Evolutionary conservation across 2,329 filamentous ascomycete species (phyloP), one percentile per base, ranked within the genome.

Genomic region (Gnomoniopsis smithogilvyi): DNA sequence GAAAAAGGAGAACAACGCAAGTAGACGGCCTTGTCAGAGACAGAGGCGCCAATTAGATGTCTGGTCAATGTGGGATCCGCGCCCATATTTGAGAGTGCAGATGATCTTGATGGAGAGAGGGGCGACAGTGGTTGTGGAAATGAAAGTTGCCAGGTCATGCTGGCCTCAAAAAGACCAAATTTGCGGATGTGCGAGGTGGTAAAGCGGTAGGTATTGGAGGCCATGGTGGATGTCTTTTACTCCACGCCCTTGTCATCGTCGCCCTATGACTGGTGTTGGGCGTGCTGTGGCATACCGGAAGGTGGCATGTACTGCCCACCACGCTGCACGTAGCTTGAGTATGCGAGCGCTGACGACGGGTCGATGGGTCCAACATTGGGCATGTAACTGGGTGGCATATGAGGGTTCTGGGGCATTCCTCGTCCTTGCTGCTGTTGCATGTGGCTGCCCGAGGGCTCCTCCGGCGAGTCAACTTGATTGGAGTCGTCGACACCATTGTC

Each of bases 391-490:
- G 79, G 80, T 46, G 85, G 84, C 84, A 90, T 88, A 63, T 84
- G 83, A 46, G 78, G 74, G 67, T 80, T 80, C 68, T 79, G 82
- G 49, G 88, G 85, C 75, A 92, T 90, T 56, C 87, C 84, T 62
- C 82, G 77, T 66, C 76, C 76, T 60, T 81, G 80, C 64, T 85
- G 84, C 45, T 89, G 85, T 51, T 89, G 90, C 60, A 96, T 82
- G 68, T 92, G 90, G 68, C 84, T 85, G 69, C 90, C 87, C 64
- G 86, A 77, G 62, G 92, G 87, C 74, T 98, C 95, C 75, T 98
- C 95, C 56, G 94, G 93, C 1, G 94, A 96, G 66, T 97, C 92
- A 69, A 92, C 89, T 64, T 89, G 85, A 66, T 90, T 89, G 63
- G 80, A 76, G 64, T 89, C 88, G 64, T 93, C 89, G 63, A 91